phyloP scores from a whole-genome alignment of 768 basidiomycete genomes.

The Russula sp. region DNA sequence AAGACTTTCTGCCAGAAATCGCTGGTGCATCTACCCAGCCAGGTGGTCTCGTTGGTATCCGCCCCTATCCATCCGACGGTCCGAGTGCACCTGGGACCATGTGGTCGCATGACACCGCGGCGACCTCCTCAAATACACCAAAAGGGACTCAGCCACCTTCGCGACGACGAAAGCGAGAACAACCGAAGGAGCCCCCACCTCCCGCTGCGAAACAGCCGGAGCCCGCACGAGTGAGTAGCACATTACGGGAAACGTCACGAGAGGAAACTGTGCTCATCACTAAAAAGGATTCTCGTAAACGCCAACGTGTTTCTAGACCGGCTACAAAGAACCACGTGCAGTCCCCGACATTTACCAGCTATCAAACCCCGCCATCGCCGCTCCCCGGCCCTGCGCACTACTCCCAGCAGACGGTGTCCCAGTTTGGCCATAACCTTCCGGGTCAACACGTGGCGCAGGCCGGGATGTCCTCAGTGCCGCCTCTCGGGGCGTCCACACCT shows the following conservation, averaged over 20 bases:
- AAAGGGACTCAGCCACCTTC: conserved; percentile 23
- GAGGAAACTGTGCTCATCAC: background rate
- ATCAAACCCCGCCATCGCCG: conserved; percentile 20
- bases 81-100: conserved; percentile 24
- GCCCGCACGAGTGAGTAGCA: conserved; percentile 12
- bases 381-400: conserved; percentile 18
- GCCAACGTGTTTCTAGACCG: conserved; percentile 18
- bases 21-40: conserved; percentile 39
- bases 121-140: background rate
- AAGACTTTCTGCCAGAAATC: conserved; percentile 70
- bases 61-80: conserved; percentile 43
- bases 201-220: conserved; percentile 6
- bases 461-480: conserved; percentile 11
- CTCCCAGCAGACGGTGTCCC: conserved; percentile 12
- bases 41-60: conserved; percentile 40
- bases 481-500: conserved; percentile 27
- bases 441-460: conserved; percentile 20
- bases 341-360: conserved; percentile 23
- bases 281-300: conserved; percentile 22
- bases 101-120: conserved; percentile 24
- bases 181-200: conserved; percentile 43
- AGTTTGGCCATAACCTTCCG: conserved; percentile 9
- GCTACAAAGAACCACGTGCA: conserved; percentile 20
- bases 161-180: conserved; percentile 48
- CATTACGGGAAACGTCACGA: background rate